Base-by-base conservation (phyloP, 164 flowering plant species). In the Amborella trichopoda region DNA sequence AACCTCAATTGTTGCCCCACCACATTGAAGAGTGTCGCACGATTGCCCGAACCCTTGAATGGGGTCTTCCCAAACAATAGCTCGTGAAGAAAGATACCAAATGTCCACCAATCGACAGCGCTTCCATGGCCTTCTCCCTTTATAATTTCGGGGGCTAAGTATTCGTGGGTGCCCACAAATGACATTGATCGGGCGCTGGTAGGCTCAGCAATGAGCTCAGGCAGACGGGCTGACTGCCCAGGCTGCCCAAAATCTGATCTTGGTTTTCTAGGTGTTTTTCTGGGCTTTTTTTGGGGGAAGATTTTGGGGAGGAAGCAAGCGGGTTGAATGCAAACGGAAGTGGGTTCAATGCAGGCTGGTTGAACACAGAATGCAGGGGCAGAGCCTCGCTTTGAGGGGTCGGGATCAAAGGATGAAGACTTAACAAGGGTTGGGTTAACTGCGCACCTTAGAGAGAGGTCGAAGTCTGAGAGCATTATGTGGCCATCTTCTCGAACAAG, bases 401-500 rank as follows among this genome's bases (percentile, higher is more conserved):
- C 76, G 26, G 72, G 68, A 24, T 78, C 74, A 21, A 50, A 69
- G 18, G 76, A 50, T 8, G 69, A 52, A 13, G 68, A 60, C 53
- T 41, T 70, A 38, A 88, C 75, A 25, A 88, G 66, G 26, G 94
- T 88, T 4, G 96, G 96, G 42, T 87, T 83, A 45, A 81, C 88
- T 10, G 80, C 69, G 49, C 94, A 88, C 59, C 94, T 68, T 12
- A 83, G 56, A 23, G 96, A 81, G 53, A 88, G 94, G 62, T 88
- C 94, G 51, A 83, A 88, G 40, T 87, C 96, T 26, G 94, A 78
- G 17, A 87, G 88, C 96, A 87, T 87, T 41, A 87, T 83, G 73
- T 87, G 96, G 52, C 94, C 94, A 61, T 84, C 94, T 44, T 88
- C 96, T 40, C 91, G 91, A 22, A 88, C 91, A 42, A 88, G 72